Percentiles rank a stretch among this genome's conserved stretches.
Evolutionary conservation across 1,284 basidiomycete species (phyloP).

Genomic region (Ceratobasidium sp.): DNA sequence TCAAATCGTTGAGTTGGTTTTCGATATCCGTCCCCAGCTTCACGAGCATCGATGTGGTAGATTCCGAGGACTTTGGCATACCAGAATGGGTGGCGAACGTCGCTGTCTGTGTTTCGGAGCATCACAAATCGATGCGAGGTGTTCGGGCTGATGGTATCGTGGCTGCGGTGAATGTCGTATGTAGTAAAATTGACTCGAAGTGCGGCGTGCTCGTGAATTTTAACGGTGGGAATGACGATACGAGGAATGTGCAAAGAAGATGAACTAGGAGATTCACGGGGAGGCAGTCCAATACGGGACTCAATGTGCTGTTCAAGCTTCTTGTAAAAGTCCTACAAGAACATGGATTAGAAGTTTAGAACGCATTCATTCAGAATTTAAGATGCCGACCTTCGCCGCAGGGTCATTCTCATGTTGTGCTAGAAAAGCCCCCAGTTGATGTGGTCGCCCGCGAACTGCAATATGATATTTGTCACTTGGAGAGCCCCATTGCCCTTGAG

Average conservation of each 20-base stretch:
- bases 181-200: slow-evolving; percentile 61
- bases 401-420: slow-evolving; percentile 50
- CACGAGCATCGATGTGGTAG: slow-evolving; percentile 53
- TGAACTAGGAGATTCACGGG: not conserved
- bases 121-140: slow-evolving; percentile 7
- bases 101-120: not conserved
- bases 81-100: slow-evolving; percentile 51
- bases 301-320: not conserved
- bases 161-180: slow-evolving; percentile 60
- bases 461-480: not conserved
- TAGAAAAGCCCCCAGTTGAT: slow-evolving; percentile 48
- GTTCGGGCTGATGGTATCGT: slow-evolving; percentile 55
- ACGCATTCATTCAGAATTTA: too few species aligned
- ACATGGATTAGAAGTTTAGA: too few species aligned
- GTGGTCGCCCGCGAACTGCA: not conserved
- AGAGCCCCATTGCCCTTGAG: slow-evolving; percentile 42
- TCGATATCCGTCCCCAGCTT: too few species aligned
- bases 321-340: slow-evolving; percentile 43
- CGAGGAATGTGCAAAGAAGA: slow-evolving; percentile 14
- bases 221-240: not conserved
- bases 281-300: not conserved
- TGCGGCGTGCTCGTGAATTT: slow-evolving; percentile 53
- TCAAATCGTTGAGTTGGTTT: slow-evolving; percentile 5
- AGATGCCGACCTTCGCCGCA: slow-evolving; percentile 49
- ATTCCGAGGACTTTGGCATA: slow-evolving; percentile 57